Evolutionary conservation across 2,329 filamentous ascomycete genomes (phyloP), one percentile per base, ranked within the genome.

Genomic region (Bipolaris oryzae): DNA sequence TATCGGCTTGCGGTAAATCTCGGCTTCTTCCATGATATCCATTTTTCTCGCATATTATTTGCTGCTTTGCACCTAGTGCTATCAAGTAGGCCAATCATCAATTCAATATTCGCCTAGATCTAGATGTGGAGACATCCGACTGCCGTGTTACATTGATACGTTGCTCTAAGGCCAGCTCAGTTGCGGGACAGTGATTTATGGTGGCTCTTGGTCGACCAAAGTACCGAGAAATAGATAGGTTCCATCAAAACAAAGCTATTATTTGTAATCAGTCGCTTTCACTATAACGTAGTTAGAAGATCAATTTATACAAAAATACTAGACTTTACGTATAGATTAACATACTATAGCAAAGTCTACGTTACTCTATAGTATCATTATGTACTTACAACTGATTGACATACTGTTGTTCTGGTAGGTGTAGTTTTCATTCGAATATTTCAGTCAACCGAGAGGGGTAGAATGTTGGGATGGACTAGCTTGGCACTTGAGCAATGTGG

Each of bases 1-100:
- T 47, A 35, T 33, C 53, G 11, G 20, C 28, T 28, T 48, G 47
- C 56, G 59, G 59, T 46, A 21, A 57, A 61, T 53, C 59, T 61
- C 59, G 59, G 59, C 59, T 57, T 52, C 20, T 47, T 37, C 9
- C 34, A 31, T 11, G 21, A 39, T 43, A n/a, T 49, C 50, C 50
- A 48, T 18, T 53, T 57, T 53, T 57, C 48, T 31, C 42, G 18
- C 42, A 23, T 43, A 37, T 38, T 53, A 37, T 53, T 43, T 38
- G 9, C 41, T 38, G 34, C 15, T 38, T 48, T 18, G 20, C 21
- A 38, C n/a, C 33, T 45, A 39, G 50, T 38, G 44, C 28, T 42
- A 39, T 38, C 34, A 31, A 31, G 33, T 11, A 28, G 25, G 25
- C 25, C 9, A 53, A 23, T 23, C 43, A 46, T 33, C 39, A 11